phyloP scores from a whole-genome alignment of 1,139 yeast genomes.

The Zygotorulaspora mrakii region DNA sequence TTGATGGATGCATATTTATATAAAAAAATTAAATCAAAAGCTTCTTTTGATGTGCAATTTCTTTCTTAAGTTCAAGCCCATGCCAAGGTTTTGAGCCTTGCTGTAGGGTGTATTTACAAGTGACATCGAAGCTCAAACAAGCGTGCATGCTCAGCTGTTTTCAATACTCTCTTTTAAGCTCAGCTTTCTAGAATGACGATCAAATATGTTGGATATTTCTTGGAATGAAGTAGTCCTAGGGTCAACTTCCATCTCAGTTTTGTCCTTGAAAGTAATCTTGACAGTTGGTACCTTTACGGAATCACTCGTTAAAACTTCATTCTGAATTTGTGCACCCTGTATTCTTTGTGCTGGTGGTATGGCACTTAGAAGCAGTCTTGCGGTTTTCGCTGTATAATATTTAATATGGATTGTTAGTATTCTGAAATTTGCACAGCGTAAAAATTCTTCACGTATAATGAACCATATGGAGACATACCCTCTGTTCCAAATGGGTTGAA shows the following conservation, averaged over 20 bases:
- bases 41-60: not conserved
- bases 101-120: conserved; percentile 8
- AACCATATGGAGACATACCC: conserved; percentile 40
- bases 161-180: conserved; percentile 63
- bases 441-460: not conserved
- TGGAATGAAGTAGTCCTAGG: conserved; percentile 52
- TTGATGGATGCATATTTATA: not conserved
- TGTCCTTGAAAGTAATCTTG: conserved; percentile 79
- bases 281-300: conserved; percentile 55
- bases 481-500: conserved; percentile 75
- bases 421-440: not conserved
- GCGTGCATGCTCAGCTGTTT: conserved; percentile 20
- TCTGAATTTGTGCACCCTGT: conserved; percentile 47
- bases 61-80: too few species aligned
- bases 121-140: not conserved
- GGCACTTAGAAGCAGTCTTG: conserved; percentile 74
- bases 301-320: conserved; percentile 48
- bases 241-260: conserved; percentile 62
- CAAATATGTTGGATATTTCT: conserved; percentile 56
- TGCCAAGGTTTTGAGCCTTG: too few species aligned
- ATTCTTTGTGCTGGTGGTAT: conserved; percentile 67
- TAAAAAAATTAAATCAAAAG: not conserved
- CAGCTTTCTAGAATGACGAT: conserved; percentile 67
- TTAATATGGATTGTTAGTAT: conserved; percentile 16
- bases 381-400: conserved; percentile 54